Evolutionary conservation across 768 basidiomycete species (phyloP), one percentile per base, ranked within the genome.

Genomic region (Russula vinacea): DNA sequence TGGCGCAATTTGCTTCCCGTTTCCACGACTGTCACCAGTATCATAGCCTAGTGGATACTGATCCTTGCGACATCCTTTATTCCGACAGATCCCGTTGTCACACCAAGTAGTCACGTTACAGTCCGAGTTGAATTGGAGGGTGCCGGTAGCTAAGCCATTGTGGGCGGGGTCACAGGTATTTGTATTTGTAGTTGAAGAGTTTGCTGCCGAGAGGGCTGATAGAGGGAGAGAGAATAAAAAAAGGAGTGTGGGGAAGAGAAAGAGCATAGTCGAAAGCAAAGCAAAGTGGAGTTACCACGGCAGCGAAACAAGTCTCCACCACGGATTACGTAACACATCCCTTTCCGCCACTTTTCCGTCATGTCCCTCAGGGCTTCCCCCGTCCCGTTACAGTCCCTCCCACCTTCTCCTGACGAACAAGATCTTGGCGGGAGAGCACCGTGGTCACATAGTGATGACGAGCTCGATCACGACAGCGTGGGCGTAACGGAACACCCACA

Each of bases 41-140:
- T 69, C 16, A 70, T 86, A 92, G 59, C 89, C 88, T 72, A 90
- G 88, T 3, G 90, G 88, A 71, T 83, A 91, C 52, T 88, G 84
- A 71, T 93, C 91, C 68, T 76, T 82, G 67, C 93, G 81, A 74
- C 91, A 94, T 6, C 85, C 81, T 72, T 84, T 88, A 54, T 77
- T 74, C 26, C 79, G 74, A 74, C 92, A 95, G 19, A 73, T 74
- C 44, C 79, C 78, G 56, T 75, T 71, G 13, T 81, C 79, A 74
- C 91, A 94, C 75, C 81, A 93, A 19, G 79, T 85, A 62, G 80
- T 78, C 1, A 84, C 78, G 73, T 89, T 84, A 76, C 93, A 94
- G 72, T 94, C 88, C 66, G 82, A 81, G 75, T 81, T 83, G 75
- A 93, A 88, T 72, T 90, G 87, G 74, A 83, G 90, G n/a, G 91